Conservation (phyloP, 2,329 filamentous ascomycete genomes). For the Fusarium sp. region DNA sequence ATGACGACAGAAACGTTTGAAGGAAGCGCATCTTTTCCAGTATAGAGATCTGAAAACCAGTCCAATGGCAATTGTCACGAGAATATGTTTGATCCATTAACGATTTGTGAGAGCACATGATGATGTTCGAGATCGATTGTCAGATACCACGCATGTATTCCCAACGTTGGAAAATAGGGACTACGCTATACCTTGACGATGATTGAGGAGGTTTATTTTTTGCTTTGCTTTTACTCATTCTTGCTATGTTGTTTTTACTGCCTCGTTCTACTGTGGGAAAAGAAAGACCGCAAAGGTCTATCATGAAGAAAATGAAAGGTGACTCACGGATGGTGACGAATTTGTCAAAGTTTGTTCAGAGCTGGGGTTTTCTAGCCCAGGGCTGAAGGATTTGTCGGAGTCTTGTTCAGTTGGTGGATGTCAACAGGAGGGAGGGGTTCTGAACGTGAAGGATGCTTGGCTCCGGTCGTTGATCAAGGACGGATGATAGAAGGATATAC, state of each 20-base stretch:
- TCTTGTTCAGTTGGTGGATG: conserved; percentile 4
- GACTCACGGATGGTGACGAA: background rate
- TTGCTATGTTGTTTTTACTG: conserved; percentile 16
- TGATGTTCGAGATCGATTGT: conserved; percentile 35
- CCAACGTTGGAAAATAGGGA: conserved; percentile 3
- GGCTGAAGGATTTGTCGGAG: conserved; percentile 3
- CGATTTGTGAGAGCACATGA: conserved; percentile 16
- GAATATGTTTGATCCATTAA: conserved; percentile 35
- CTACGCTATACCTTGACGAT: background rate
- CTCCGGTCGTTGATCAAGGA: background rate
- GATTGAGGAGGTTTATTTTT: conserved; percentile 8
- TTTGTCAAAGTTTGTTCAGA: background rate
- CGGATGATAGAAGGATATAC: conserved; percentile 28
- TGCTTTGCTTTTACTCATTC: conserved; percentile 7
- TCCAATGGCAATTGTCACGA: conserved; percentile 29
- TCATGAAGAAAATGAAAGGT: conserved; percentile 2
- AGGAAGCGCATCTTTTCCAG: conserved; percentile 32
- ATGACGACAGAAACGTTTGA: conserved; percentile 33
- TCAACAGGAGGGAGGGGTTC: background rate
- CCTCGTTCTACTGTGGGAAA: background rate
- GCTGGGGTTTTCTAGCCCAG: background rate
- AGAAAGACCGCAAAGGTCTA: background rate
- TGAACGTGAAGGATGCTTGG: background rate
- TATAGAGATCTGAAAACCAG: conserved; percentile 36
- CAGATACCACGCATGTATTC: conserved; percentile 44